Percentiles rank a stretch among this genome's conserved stretches.
phyloP scores from a whole-genome alignment of 768 basidiomycete genomes.

The Boletus pseudopeckii region DNA sequence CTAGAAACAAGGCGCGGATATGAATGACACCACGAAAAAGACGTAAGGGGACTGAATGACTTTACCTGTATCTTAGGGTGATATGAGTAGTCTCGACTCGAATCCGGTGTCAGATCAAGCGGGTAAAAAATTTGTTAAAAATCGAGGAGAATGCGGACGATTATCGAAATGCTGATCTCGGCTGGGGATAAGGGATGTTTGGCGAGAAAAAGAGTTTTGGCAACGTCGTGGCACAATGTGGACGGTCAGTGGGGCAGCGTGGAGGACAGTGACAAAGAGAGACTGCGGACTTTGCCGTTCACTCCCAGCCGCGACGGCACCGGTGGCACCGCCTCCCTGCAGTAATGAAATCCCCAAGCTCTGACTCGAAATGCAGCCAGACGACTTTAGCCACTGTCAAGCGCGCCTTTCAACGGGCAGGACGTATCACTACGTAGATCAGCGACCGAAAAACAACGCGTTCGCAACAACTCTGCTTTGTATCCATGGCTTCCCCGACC shows the following conservation, averaged over 20 bases:
- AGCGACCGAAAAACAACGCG: constrained; percentile 46
- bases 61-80: constrained; percentile 35
- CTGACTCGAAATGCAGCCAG: constrained; percentile 7
- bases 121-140: constrained; percentile 26
- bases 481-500: constrained; percentile 79
- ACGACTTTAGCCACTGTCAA: constrained; percentile 39
- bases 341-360: no score
- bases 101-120: constrained; percentile 26
- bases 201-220: not conserved
- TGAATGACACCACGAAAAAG: constrained; percentile 19
- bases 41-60: constrained; percentile 21
- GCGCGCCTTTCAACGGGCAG: constrained; percentile 55
- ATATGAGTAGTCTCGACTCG: constrained; percentile 25
- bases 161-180: constrained; percentile 8
- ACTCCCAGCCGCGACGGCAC: constrained; percentile 21
- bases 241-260: constrained; percentile 21
- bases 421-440: constrained; percentile 71
- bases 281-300: constrained; percentile 29
- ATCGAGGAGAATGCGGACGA: constrained; percentile 9
- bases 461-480: constrained; percentile 55
- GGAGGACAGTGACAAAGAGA: constrained; percentile 28
- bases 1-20: constrained; percentile 7
- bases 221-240: constrained; percentile 7
- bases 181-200: constrained; percentile 13
- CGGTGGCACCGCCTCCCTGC: constrained; percentile 19